Percentiles rank a stretch among this genome's conserved stretches.
These are phyloP conservation scores for Ormosia emarginata DNA, from an alignment of 306 rosid species.

Conservation along the genomic window DNA sequence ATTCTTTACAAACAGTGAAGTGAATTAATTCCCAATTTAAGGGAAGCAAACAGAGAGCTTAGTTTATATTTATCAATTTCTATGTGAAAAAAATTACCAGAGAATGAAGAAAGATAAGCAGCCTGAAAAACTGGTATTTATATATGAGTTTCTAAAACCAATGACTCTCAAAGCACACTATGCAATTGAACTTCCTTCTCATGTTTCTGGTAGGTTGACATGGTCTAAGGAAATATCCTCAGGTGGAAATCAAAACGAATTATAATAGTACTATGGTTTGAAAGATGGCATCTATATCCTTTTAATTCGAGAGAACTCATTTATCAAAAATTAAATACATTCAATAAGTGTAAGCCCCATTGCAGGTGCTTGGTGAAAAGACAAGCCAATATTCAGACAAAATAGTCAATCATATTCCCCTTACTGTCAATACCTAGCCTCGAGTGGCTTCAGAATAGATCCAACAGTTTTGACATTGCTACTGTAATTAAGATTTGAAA, in stretches of 20 bases:
- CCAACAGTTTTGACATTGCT: neutral
- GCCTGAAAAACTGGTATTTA: neutral
- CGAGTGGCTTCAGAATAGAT: neutral
- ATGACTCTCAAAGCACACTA: neutral
- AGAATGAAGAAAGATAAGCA: neutral
- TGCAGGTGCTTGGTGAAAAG: neutral
- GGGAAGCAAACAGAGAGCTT: neutral
- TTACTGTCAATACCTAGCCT: no score
- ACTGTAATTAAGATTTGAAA: neutral
- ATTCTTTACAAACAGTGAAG: neutral
- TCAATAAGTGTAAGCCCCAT: neutral
- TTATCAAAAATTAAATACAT: neutral
- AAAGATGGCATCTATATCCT: neutral
- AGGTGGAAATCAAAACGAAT: neutral
- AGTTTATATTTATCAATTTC: neutral
- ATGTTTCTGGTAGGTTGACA: neutral
- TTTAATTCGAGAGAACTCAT: neutral
- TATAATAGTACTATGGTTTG: neutral
- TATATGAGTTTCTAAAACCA: neutral
- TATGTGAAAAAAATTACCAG: neutral
- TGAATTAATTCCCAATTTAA: neutral
- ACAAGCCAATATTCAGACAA: neutral
- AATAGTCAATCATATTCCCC: neutral
- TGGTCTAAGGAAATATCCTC: neutral
- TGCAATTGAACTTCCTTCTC: neutral